Base-by-base conservation (phyloP, 2,329 filamentous ascomycete genomes). In the Fusarium mangiferae region DNA sequence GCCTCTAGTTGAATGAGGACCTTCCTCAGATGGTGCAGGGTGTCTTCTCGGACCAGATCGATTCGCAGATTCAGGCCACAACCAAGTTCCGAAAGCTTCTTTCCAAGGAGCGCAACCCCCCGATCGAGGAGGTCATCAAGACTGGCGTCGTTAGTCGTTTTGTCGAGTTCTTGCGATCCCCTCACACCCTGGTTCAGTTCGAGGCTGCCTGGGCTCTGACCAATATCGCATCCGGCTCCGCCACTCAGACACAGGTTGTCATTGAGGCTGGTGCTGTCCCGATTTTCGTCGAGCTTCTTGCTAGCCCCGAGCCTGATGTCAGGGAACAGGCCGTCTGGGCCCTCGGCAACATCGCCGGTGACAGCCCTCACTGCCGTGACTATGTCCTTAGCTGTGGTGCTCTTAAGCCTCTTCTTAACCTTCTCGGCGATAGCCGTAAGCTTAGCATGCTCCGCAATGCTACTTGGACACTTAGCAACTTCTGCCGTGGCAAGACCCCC, bases 401-500 rank as follows among this genome's bases (percentile, higher is more conserved):
- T 72, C 90, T 99, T 59, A 94, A 94, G 83, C 96, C 96, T 59
- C 89, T 99, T 65, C 90, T 99, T 65, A 90, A 91, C 80, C 90
- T 99, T 49, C 91, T 99, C 65, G 96, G 96, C 62, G 96, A 99
- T 84, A 98, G 96, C 87, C 95, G 96, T 81, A 99, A 99, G 89
- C 88, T 99, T 66, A 98, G 95, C 89, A 99, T 99, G 96, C 92
- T 99, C 59, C 91, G 96, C 78, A 99, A 99, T 83, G 96, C 96
- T 41, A 99, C 96, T 30, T 99, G 96, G 96, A 99, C 96, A 49
- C 87, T 99, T 65, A 98, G 96, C 90, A 99, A 99, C 89, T 99
- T 99, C 87, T 99, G 96, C 87, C 94, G 96, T 88, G 96, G 96
- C 85, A 99, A 99, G 90, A 98, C 96, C 14, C 96, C 96, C 58